Evolutionary conservation across 169 alveolate genomes (phyloP), one percentile per base, ranked within the genome.

Genomic region (Plasmodium reichenowi): DNA sequence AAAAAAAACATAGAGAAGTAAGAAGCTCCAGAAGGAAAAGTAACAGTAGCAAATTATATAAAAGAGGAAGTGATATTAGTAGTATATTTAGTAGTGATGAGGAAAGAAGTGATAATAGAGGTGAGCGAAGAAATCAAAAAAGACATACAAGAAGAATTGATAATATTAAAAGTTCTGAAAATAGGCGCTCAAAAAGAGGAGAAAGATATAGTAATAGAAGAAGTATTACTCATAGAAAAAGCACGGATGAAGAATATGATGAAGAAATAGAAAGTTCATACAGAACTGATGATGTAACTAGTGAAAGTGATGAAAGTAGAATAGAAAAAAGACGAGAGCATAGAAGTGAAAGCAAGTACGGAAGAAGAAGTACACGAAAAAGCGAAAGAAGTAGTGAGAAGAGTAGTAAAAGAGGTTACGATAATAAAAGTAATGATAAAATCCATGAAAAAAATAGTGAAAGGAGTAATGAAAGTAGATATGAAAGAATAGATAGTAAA

Each of bases 41-140:
- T 12, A 52, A 7, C n/a, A 52, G 60, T 12, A 15, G 29, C n/a
- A 60, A 60, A 60, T 15, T 38, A 60, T 4, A 22, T 60, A 22
- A 6, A 15, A 60, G 13, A 60, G 29, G 70, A 60, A 60, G 29
- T 60, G 13, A 5, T 5, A 15, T 22, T 12, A 9, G 20, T 32
- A 32, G 43, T 3, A 32, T 5, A 32, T 29, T 59, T 0, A 72
- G 83, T 22, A 45, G 64, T 20, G 7, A 58, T 15, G 47, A 22
- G 64, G 24, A 48, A 48, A 10, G 13, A 17, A 38, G 47, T 32
- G 74, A 32, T 45, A 72, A 63, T 22, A 17, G 83, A 29, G 67
- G 2, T 32, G 43, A 32, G 0, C 43, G 43, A 32, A 32, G 43
- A 32, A 32, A 32, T 32, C 43, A 32, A 32, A 32, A 32, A 32